Evolutionary conservation across 2,329 filamentous ascomycete species (phyloP), one percentile per base, ranked within the genome.

Genomic region (Gnomoniopsis sp.): DNA sequence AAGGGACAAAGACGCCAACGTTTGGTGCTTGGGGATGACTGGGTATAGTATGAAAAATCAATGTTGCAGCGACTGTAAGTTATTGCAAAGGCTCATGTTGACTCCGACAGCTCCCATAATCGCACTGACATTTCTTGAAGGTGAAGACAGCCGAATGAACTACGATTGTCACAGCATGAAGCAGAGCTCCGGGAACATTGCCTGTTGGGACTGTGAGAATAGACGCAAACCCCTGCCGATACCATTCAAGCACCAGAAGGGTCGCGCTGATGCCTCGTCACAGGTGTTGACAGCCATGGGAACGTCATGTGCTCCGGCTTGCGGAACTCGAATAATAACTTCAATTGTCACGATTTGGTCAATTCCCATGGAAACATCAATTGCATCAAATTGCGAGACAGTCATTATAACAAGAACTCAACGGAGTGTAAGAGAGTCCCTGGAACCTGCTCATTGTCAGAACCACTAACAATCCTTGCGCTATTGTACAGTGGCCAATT

Each of bases 311-410:
- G 36, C 12, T 15, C 36, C 3, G 14, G 14, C 36, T n/a, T 41
- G 14, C 3, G 14, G 14, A 11, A 14, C 36, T 41, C 36, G 6
- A 3, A 6, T 11, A 14, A 41, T 11, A 41, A 41, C 12, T 14
- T 41, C 36, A n/a, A 41, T 11, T 41, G 36, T 11, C 12, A 14
- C 4, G 17, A 41, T 11, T n/a, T 41, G 11, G 12, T 34, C 33
- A 36, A 23, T 34, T 44, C 4, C 2, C 41, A 50, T 22, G 44
- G 47, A 6, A 58, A 58, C 46, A 50, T 33, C 46, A 26, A 58
- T 26, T 58, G 57, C 57, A 58, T 51, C 22, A 55, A 58, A 36
- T 23, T 58, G 26, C 38, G 8, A 6, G 11, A 55, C 36, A 55
- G 51, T 41, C 49, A 49, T 14, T 21, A 58, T 46, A 55, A 52